Conservation (phyloP, 108 stramenopile species). For the Fragilaria crotonensis region DNA sequence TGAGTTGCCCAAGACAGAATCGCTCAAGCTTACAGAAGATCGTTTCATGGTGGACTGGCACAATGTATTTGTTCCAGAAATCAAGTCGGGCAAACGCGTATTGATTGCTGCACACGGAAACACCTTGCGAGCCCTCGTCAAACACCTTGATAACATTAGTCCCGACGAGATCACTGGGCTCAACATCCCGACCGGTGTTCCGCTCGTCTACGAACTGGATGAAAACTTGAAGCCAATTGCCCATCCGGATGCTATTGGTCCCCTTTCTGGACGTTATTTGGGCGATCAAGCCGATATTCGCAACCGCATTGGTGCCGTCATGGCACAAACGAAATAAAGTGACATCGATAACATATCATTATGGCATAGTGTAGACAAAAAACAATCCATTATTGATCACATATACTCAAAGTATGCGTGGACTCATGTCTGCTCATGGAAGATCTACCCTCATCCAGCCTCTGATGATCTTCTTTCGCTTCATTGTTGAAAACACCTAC, state of each 20-base stretch:
- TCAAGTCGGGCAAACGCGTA: conserved; percentile 89
- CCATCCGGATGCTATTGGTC: conserved; percentile 80
- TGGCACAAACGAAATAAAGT: conserved; percentile 89
- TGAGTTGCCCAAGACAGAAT: conserved; percentile 79
- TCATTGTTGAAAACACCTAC: too few species aligned
- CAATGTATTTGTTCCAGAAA: conserved; percentile 72
- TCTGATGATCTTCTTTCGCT: too few species aligned
- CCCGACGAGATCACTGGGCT: conserved; percentile 87
- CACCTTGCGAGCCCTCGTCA: conserved; percentile 96
- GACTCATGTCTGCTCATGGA: too few species aligned
- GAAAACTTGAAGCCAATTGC: conserved; percentile 87
- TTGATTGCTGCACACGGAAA: conserved; percentile 99
- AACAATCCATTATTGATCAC: too few species aligned
- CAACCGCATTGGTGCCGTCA: conserved; percentile 86
- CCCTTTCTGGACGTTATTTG: conserved; percentile 79
- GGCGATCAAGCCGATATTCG: conserved; percentile 83
- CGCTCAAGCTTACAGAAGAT: conserved; percentile 83
- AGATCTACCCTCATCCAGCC: too few species aligned
- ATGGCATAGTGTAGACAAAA: too few species aligned
- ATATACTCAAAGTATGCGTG: too few species aligned
- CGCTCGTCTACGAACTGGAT: conserved; percentile 91
- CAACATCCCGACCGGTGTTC: conserved; percentile 98
- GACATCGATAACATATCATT: too few species aligned
- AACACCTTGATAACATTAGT: conserved; percentile 95
- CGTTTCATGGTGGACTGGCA: conserved; percentile 95